Evolutionary conservation across 345 rosid genomes (phyloP).

Genomic region (Aquilaria sinensis): DNA sequence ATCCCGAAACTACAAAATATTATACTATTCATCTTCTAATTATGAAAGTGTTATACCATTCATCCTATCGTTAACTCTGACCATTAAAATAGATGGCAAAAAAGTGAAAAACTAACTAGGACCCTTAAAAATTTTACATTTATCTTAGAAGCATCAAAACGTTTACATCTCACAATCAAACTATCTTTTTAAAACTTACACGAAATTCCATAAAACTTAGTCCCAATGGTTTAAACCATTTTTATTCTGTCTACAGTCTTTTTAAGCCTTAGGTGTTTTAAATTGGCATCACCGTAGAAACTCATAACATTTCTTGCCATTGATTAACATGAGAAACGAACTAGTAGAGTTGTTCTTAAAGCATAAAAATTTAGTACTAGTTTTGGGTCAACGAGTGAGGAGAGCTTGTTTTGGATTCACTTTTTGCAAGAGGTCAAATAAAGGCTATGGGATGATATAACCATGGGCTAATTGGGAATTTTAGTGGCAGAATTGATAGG

Average conservation of each 20-base stretch:
- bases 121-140: no score
- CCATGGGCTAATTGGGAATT: conserved; percentile 23
- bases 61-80: no score
- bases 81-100: no score
- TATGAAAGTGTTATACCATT: no score
- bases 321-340: conserved; percentile 83
- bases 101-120: no score
- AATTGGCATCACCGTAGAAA: conserved; percentile 86
- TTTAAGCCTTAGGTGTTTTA: conserved; percentile 32
- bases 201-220: conserved; percentile 90
- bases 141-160: no score
- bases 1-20: no score
- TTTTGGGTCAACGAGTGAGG: conserved; percentile 53
- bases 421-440: conserved; percentile 86
- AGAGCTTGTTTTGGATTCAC: conserved; percentile 94
- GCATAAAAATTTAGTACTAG: conserved; percentile 81
- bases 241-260: conserved; percentile 77
- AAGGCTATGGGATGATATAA: conserved; percentile 72
- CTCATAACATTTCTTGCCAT: conserved; percentile 96
- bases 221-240: conserved; percentile 94
- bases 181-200: conserved; percentile 96
- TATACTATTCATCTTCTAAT: no score
- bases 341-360: conserved; percentile 84
- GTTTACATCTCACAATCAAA: conserved; percentile 50
- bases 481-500: conserved; percentile 19